A percentile compares a stretch with the other conserved stretches of the same genome.
These are phyloP conservation scores for Pseudozyma pruni DNA, from an alignment of 1,284 basidiomycete species.

Conservation along the genomic window DNA sequence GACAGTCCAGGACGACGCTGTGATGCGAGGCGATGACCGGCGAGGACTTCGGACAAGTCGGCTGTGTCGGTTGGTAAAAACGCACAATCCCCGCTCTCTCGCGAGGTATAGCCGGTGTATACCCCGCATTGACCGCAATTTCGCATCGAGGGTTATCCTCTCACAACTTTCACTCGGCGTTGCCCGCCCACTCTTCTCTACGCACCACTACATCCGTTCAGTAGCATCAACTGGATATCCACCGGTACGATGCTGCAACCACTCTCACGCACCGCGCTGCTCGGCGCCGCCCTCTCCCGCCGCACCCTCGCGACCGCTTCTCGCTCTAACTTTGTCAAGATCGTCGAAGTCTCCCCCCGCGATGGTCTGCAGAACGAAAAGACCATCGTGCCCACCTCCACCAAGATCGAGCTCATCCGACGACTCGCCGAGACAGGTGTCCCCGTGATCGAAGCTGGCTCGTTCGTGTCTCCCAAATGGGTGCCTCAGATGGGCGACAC, in stretches of 20 bases:
- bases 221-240: too few species aligned
- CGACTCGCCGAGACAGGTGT: slow-evolving; percentile 79
- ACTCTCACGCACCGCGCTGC: slow-evolving; percentile 3
- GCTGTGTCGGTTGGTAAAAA: slow-evolving; percentile 22
- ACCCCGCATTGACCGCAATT: slow-evolving; percentile 13
- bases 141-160: neutral
- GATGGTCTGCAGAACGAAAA: slow-evolving; percentile 95
- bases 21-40: neutral
- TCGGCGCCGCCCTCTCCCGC: neutral
- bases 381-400: slow-evolving; percentile 75
- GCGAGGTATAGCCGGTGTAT: neutral
- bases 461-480: slow-evolving; percentile 84
- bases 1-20: too few species aligned
- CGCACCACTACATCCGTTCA: neutral
- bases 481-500: slow-evolving; percentile 73
- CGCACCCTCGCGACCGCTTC: slow-evolving; percentile 28
- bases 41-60: slow-evolving; percentile 21
- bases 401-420: slow-evolving; percentile 85
- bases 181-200: neutral
- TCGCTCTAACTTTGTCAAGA: slow-evolving; percentile 65
- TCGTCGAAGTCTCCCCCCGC: slow-evolving; percentile 91
- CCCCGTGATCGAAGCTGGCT: slow-evolving; percentile 83
- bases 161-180: too few species aligned
- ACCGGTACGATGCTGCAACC: slow-evolving; percentile 21
- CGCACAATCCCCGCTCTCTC: slow-evolving; percentile 10